A percentile compares a stretch with the other conserved stretches of the same genome.
Conservation (phyloP, 441 rosid genomes). For the Pelargonium myrrhifolium region DNA sequence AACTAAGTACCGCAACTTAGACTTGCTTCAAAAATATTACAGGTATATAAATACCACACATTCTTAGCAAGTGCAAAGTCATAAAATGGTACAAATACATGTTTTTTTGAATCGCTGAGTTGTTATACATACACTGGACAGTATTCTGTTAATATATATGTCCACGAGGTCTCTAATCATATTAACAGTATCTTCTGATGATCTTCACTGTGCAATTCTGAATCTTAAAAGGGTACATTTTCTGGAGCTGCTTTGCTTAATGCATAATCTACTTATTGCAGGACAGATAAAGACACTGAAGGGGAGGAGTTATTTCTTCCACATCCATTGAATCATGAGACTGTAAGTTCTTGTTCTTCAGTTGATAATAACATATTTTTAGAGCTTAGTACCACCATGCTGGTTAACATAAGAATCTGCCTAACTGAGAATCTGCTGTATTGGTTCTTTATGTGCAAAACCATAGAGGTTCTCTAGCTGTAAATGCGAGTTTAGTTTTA, state of each 20-base stretch:
- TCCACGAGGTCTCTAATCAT: background rate
- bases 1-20: conserved; percentile 44
- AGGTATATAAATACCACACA: conserved; percentile 26
- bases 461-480: too few relatives aligned
- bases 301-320: conserved; percentile 41
- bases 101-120: background rate
- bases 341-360: conserved; percentile 24
- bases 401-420: conserved; percentile 4
- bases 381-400: background rate
- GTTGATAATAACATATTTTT: background rate
- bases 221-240: conserved; percentile 6
- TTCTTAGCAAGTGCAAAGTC: background rate
- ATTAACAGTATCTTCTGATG: background rate
- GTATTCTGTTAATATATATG: background rate
- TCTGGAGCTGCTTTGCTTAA: conserved; percentile 4
- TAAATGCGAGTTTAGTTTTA: too few relatives aligned
- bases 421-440: background rate
- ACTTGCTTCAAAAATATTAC: conserved; percentile 52
- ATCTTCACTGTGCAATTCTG: background rate
- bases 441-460: background rate
- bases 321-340: conserved; percentile 20
- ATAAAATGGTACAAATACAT: background rate
- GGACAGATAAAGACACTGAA: conserved; percentile 46
- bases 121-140: background rate
- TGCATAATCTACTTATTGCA: conserved; percentile 22